Evolutionary conservation across 352 stramenopile genomes (phyloP).

Genomic region (Phytopythium montanum): DNA sequence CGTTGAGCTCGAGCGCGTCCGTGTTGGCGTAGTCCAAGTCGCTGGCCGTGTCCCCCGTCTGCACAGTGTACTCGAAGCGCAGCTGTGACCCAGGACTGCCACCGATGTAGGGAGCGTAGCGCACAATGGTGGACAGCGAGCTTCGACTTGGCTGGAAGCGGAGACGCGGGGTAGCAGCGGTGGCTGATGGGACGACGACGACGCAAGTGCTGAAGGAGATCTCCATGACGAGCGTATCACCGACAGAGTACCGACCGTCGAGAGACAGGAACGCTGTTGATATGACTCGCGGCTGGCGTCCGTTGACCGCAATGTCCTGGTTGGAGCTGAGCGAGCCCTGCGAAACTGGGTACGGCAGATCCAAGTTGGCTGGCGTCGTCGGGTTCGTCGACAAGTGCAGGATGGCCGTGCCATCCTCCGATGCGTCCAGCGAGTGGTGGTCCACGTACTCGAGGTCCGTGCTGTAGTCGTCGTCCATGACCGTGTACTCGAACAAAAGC

Average conservation of each 20-base stretch:
- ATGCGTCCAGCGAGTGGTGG: conserved; percentile 74
- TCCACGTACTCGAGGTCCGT: conserved; percentile 80
- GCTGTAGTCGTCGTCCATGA: conserved; percentile 70
- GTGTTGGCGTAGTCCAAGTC: conserved; percentile 68
- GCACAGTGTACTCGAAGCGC: conserved; percentile 72
- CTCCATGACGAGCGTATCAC: conserved; percentile 55
- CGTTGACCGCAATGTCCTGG: conserved; percentile 67
- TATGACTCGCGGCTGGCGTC: conserved; percentile 56
- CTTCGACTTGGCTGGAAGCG: conserved; percentile 51
- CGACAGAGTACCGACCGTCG: conserved; percentile 59
- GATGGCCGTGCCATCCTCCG: conserved; percentile 39
- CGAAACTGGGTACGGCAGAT: conserved; percentile 64
- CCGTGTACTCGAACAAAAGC: conserved; percentile 63
- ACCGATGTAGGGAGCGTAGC: conserved; percentile 56
- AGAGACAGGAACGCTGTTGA: conserved; percentile 47
- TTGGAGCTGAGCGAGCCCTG: conserved; percentile 66
- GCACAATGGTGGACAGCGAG: conserved; percentile 39
- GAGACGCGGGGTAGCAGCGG: conserved; percentile 29
- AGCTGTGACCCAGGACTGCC: conserved; percentile 43
- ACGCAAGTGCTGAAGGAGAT: conserved; percentile 70
- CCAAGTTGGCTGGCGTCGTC: conserved; percentile 58
- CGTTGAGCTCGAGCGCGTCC: conserved; percentile 55
- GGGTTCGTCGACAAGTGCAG: conserved; percentile 62
- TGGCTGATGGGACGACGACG: conserved; percentile 25
- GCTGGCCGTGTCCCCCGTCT: conserved; percentile 59